Percentiles rank a stretch among this genome's conserved stretches.
Evolutionary conservation across 306 rosid species (phyloP).

Genomic region (Prunus mongolica): DNA sequence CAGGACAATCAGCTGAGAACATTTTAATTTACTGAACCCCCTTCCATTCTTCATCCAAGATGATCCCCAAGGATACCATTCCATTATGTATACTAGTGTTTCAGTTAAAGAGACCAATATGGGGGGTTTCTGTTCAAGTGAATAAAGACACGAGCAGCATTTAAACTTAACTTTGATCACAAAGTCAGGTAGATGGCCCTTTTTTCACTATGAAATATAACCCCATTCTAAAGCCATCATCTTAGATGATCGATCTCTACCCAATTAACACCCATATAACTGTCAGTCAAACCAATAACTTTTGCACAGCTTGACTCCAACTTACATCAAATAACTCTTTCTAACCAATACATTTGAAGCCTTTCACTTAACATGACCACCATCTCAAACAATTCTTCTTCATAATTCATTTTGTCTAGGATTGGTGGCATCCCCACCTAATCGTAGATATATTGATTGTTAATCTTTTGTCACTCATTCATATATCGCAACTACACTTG

Average conservation of each 20-base stretch:
- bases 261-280: not conserved
- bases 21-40: not conserved
- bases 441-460: not conserved
- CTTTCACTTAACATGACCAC: not conserved
- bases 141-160: not conserved
- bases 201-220: not conserved
- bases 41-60: not conserved
- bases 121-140: not conserved
- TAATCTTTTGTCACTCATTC: not conserved
- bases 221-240: not conserved
- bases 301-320: not conserved
- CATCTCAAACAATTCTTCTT: not conserved
- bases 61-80: not conserved
- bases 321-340: not conserved
- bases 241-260: not conserved
- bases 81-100: too few relatives aligned
- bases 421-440: not conserved
- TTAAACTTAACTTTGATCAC: not conserved
- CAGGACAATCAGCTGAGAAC: not conserved
- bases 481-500: not conserved
- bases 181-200: not conserved
- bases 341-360: not conserved
- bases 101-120: not conserved
- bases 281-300: not conserved
- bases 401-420: not conserved